phyloP scores from a whole-genome alignment of 202 grass and related monocot genomes.

The Hordeum pubiflorum region DNA sequence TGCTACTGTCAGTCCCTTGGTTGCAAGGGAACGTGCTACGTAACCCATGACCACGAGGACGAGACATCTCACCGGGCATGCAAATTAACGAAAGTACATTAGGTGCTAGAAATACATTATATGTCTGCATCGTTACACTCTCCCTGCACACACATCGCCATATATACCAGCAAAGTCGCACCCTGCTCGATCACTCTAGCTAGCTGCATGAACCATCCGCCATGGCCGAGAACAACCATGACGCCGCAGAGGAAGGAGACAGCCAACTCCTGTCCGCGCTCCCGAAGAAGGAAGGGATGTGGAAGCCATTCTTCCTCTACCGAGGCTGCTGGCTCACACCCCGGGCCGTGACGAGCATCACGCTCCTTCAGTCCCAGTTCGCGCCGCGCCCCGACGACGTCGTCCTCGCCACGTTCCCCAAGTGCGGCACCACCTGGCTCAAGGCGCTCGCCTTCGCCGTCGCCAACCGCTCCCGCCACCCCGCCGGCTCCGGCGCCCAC shows the following conservation, averaged over 20 bases:
- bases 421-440: slow-evolving; percentile 35
- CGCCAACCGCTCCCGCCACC: background rate
- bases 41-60: no score
- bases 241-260: background rate
- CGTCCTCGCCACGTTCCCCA: slow-evolving; percentile 13
- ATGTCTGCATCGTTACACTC: no score
- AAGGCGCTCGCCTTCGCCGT: slow-evolving; percentile 31
- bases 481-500: background rate
- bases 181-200: background rate
- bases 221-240: background rate
- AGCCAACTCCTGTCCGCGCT: background rate
- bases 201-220: background rate
- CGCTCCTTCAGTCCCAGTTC: slow-evolving; percentile 1
- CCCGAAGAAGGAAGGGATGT: background rate
- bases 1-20: no score
- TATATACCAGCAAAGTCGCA: background rate
- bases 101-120: no score
- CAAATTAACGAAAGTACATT: no score
- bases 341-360: background rate
- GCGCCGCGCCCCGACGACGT: slow-evolving; percentile 14
- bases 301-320: background rate
- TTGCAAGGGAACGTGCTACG: no score
- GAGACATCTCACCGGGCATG: no score
- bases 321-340: background rate
- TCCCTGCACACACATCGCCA: no score